Percentiles rank a stretch among this genome's conserved stretches.
Conservation (phyloP, 2,329 filamentous ascomycete species). For the Aschersonia sp. region DNA sequence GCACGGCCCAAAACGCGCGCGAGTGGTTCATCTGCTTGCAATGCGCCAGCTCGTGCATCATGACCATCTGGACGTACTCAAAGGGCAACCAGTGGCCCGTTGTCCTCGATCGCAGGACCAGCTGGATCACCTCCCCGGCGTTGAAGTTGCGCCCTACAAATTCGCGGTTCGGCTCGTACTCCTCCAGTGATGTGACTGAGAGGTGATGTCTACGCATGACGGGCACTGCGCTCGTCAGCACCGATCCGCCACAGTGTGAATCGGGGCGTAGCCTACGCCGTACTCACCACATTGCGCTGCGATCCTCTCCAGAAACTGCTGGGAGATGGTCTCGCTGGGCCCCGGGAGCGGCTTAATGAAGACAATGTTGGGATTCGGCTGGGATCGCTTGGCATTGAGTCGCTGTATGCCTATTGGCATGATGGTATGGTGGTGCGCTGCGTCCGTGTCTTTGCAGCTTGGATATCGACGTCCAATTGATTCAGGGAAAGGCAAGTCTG, state of each 20-base stretch:
- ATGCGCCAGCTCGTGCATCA: conserved; percentile 87
- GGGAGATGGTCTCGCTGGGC: conserved; percentile 43
- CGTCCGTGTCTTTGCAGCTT: background rate
- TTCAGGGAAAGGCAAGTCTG: too few species aligned
- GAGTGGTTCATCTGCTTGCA: conserved; percentile 90
- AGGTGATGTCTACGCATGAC: conserved; percentile 55
- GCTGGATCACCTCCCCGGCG: conserved; percentile 71
- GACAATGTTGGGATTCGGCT: conserved; percentile 64
- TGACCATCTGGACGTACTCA: conserved; percentile 79
- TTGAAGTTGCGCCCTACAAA: conserved; percentile 89
- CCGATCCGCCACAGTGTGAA: background rate
- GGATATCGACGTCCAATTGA: too few species aligned
- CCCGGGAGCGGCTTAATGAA: conserved; percentile 74
- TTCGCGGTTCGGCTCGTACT: conserved; percentile 67
- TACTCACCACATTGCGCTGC: conserved; percentile 60
- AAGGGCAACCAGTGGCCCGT: conserved; percentile 65
- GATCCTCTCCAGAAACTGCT: conserved; percentile 61
- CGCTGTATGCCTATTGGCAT: conserved; percentile 73
- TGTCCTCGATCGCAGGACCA: conserved; percentile 57
- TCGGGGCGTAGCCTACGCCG: too few species aligned
- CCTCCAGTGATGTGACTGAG: conserved; percentile 58
- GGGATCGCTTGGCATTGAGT: conserved; percentile 59
- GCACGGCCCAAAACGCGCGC: conserved; percentile 64
- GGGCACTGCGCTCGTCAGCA: conserved; percentile 30
- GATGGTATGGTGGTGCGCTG: background rate